A percentile compares a stretch with the other conserved stretches of the same genome.
Conservation (phyloP, 2,329 filamentous ascomycete genomes). For the Coleophoma eucalyptorum region DNA sequence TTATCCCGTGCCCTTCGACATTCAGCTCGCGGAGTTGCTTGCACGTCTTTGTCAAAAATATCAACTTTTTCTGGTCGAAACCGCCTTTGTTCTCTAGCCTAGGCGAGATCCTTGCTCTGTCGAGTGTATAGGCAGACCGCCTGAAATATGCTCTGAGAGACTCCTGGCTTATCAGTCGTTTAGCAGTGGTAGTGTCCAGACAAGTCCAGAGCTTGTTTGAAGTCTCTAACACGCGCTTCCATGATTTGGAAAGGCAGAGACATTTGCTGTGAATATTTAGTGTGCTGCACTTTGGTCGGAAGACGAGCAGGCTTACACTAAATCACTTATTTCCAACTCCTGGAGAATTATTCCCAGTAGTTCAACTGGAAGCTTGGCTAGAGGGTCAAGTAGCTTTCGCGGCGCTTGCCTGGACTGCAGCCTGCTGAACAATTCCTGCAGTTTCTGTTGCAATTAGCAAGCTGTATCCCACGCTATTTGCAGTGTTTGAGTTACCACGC, state of each 20-base stretch:
- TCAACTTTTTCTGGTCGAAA: slow-evolving; percentile 16
- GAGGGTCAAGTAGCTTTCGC: slow-evolving; percentile 23
- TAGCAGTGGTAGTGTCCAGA: slow-evolving; percentile 19
- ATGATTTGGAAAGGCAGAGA: slow-evolving; percentile 23
- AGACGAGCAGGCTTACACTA: slow-evolving; percentile 17
- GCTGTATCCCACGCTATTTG: background rate
- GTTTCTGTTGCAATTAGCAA: slow-evolving; percentile 17
- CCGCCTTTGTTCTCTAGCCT: slow-evolving; percentile 5
- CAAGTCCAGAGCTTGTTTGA: slow-evolving; percentile 24
- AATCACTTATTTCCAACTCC: slow-evolving; percentile 23
- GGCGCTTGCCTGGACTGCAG: slow-evolving; percentile 18
- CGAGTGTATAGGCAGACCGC: slow-evolving; percentile 24
- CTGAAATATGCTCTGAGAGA: slow-evolving; percentile 20
- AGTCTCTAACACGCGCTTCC: slow-evolving; percentile 25
- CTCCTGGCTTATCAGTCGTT: slow-evolving; percentile 12
- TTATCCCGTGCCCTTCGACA: slow-evolving; percentile 12
- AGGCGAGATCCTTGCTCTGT: slow-evolving; percentile 17
- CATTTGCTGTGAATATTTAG: slow-evolving; percentile 17
- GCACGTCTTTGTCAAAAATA: slow-evolving; percentile 20
- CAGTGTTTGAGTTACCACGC: slow-evolving; percentile 13
- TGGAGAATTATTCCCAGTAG: slow-evolving; percentile 25
- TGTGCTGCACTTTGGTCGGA: background rate
- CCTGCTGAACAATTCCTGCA: slow-evolving; percentile 25
- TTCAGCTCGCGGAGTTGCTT: slow-evolving; percentile 19
- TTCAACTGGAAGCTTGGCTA: slow-evolving; percentile 27